Evolutionary conservation across 1,284 basidiomycete species (phyloP), one percentile per base, ranked within the genome.

Genomic region (Cutaneotrichosporon mucoides): DNA sequence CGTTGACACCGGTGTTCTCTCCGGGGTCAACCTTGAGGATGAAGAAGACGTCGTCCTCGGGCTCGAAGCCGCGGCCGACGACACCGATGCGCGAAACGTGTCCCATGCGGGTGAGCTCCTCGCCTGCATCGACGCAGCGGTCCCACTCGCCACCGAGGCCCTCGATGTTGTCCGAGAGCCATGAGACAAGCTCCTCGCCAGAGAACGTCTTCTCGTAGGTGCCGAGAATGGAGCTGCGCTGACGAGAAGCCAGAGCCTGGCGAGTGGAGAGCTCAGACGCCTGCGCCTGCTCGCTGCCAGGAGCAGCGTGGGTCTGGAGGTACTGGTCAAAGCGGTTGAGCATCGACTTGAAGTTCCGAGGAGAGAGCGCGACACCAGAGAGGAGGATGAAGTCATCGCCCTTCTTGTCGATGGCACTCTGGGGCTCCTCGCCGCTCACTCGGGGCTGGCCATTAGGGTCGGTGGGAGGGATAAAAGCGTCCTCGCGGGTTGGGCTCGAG

Each of bases 191-290:
- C 63, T 91, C 89, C 45, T 89, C 88, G 52, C 89, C 89, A 5
- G 84, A 86, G 74, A 92, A 92, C 61, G 88, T 88, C 66, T 90
- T 87, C 46, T 86, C 84, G 68, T 93, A 93, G 73, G 91, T 89
- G 34, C 91, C 91, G n/a, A 94, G 76, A 24, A 94, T 81, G 1
- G 90, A 88, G 78, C 90, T 86, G 53, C 69, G 64, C 85, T 87
- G 60, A 87, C 83, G 38, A 84, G 80, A 61, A 83, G 84, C 61
- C 86, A 82, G 49, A 81, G 84, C 59, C 86, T 80, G 71, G 41
- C 73, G 89, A 84, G 63, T 43, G 3, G 46, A 42, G 16, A 62
- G 53, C 48, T 62, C 60, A 13, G 49, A 40, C 15, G 49, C 37
- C 7, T 58, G 44, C 11, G 55, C 50, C 16, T 49, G 53, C 5